phyloP scores from a whole-genome alignment of 2,329 filamentous ascomycete species.

The Microdochium nivale region DNA sequence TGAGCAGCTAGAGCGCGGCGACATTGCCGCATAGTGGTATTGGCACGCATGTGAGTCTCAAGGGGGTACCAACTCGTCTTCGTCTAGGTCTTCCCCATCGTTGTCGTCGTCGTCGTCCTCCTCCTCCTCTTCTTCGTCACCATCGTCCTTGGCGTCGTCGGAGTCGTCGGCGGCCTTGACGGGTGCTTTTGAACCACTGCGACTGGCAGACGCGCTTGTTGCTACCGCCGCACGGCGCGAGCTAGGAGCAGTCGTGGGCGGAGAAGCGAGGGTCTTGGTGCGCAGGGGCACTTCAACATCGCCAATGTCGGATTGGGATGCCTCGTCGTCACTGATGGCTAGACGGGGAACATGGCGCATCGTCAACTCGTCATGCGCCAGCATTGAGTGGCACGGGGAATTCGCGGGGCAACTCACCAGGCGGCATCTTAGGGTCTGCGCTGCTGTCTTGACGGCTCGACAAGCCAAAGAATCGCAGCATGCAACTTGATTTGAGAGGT shows the following conservation, averaged over 20 bases:
- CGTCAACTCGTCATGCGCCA: no score
- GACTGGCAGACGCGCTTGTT: not conserved
- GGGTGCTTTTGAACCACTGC: slow-evolving; percentile 3
- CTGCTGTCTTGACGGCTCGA: not conserved
- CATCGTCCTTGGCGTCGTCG: slow-evolving; percentile 11
- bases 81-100: slow-evolving; percentile 22
- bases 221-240: slow-evolving; percentile 4
- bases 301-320: slow-evolving; percentile 19
- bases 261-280: not conserved
- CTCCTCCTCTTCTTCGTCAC: slow-evolving; percentile 13
- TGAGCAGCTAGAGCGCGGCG: not conserved
- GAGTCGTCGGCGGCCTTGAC: slow-evolving; percentile 14
- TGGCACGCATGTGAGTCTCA: not conserved
- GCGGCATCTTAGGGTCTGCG: not conserved
- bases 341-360: not conserved
- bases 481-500: not conserved
- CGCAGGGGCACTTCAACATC: slow-evolving; percentile 12
- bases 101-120: slow-evolving; percentile 23
- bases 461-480: not conserved
- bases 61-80: slow-evolving; percentile 14
- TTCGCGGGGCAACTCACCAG: not conserved
- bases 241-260: slow-evolving; percentile 3
- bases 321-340: slow-evolving; percentile 34
- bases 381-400: no score
- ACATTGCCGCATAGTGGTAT: not conserved